Evolutionary conservation across 2,329 filamentous ascomycete genomes (phyloP), one percentile per base, ranked within the genome.

Genomic region (Cladosporium sp.): DNA sequence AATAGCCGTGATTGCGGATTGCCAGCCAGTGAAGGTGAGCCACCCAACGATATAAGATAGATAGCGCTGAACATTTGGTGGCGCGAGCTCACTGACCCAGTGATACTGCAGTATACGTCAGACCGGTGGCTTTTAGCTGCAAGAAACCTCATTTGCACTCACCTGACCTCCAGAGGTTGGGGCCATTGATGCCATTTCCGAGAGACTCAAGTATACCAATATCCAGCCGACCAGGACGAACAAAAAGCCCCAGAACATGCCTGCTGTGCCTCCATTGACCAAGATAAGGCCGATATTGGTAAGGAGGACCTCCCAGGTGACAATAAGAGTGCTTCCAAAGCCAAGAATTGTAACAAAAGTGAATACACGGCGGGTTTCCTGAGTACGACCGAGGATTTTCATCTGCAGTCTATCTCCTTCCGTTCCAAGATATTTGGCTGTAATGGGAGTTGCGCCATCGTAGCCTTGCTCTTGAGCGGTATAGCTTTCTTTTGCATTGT

Each of bases 101-200:
- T 42, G 25, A 9, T 42, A 35, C 32, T 35, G 12, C 15, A 27
- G n/a, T 15, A 2, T 16, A n/a, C 12, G 15, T 35, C n/a, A 27
- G 22, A 7, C n/a, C n/a, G n/a, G n/a, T n/a, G n/a, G n/a, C n/a
- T n/a, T n/a, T n/a, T n/a, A n/a, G n/a, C 22, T 29, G 7, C 36
- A 42, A 27, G 19, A 6, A 8, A 15, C 12, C 4, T 8, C 15
- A 15, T 41, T 12, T 27, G 19, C 18, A 43, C 40, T 19, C 2
- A 43, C 41, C 16, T 38, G 16, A 8, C 36, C 36, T n/a, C 33
- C 4, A 1, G 8, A 40, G n/a, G 68, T 69, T 8, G 69, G 70
- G 30, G 9, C 58, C 45, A 68, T 65, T 39, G 66, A 69, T 7
- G 66, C 65, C 32, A 71, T 62, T 42, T 64, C 61, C 8, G 59